Conservation (phyloP, 1,139 yeast genomes). For the Pichia sp. region DNA sequence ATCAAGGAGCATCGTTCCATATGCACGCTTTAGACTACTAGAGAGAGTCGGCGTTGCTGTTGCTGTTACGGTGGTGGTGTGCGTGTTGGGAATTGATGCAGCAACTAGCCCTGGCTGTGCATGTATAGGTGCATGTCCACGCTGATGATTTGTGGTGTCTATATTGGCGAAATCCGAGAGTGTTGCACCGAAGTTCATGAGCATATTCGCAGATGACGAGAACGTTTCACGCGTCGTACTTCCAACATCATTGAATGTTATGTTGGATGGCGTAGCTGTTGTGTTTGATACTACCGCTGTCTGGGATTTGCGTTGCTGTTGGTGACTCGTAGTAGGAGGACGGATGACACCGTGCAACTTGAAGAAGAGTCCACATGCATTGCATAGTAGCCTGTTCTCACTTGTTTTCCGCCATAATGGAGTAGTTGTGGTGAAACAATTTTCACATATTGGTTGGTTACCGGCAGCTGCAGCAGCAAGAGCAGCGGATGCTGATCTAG, state of each 20-base stretch:
- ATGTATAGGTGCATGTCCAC: background rate
- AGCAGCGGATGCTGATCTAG: no score
- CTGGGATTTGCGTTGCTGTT: background rate
- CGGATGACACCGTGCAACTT: conserved; percentile 53
- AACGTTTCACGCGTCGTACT: no score
- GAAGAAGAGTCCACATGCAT: conserved; percentile 53
- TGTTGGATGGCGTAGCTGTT: background rate
- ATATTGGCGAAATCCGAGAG: background rate
- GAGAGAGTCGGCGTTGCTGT: background rate
- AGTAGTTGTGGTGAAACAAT: conserved; percentile 51
- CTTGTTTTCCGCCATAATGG: conserved; percentile 53
- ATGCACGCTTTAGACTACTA: conserved; percentile 9
- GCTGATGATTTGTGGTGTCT: background rate
- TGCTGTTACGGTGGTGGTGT: background rate
- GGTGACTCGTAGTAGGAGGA: conserved; percentile 31
- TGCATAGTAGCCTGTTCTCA: conserved; percentile 48
- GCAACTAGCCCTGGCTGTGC: background rate
- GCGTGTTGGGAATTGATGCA: background rate
- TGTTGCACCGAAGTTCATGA: conserved; percentile 1
- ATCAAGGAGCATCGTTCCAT: conserved; percentile 6
- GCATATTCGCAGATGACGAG: background rate
- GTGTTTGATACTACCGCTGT: background rate
- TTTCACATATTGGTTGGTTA: conserved; percentile 34
- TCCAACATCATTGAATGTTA: no score
- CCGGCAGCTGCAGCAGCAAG: no score